phyloP scores from a whole-genome alignment of 148 eudicot genomes.

The Linanthus parryae region DNA sequence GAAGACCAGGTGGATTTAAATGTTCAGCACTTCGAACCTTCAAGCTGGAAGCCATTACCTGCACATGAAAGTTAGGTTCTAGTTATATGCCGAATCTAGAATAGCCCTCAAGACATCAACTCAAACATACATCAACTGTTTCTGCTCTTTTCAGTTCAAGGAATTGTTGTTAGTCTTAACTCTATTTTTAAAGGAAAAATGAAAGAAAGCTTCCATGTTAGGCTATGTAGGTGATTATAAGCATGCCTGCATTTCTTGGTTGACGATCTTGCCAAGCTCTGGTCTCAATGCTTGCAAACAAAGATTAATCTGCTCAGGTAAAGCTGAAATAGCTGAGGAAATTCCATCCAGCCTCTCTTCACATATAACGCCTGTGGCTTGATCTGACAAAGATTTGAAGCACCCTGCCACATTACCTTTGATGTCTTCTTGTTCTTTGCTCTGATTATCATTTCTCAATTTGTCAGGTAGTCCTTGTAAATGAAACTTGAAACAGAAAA shows the following conservation, averaged over 20 bases:
- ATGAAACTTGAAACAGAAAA: too few relatives aligned
- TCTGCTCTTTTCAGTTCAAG: too few relatives aligned
- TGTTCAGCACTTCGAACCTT: background rate
- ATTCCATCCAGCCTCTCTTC: slow-evolving; percentile 49
- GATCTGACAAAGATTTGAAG: slow-evolving; percentile 48
- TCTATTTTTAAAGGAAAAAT: too few relatives aligned
- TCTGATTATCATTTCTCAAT: slow-evolving; percentile 33
- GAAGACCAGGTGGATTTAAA: background rate
- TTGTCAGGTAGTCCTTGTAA: slow-evolving; percentile 11
- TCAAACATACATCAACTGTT: too few relatives aligned
- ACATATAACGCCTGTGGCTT: slow-evolving; percentile 30
- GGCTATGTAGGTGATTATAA: too few relatives aligned
- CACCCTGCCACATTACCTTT: slow-evolving; percentile 39
- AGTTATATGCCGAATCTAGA: too few relatives aligned
- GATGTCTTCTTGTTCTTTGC: slow-evolving; percentile 72
- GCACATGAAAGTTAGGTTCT: too few relatives aligned
- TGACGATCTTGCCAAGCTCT: slow-evolving; percentile 42
- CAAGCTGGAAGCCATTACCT: background rate
- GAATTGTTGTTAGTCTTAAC: too few relatives aligned
- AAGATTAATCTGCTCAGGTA: slow-evolving; percentile 48
- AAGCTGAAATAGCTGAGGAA: slow-evolving; percentile 30
- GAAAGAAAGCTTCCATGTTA: too few relatives aligned
- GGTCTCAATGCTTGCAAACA: slow-evolving; percentile 35
- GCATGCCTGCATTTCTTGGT: slow-evolving; percentile 68
- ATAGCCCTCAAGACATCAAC: too few relatives aligned